Base-by-base conservation (phyloP, 2,329 filamentous ascomycete species). In the Hypoxylon sp. region DNA sequence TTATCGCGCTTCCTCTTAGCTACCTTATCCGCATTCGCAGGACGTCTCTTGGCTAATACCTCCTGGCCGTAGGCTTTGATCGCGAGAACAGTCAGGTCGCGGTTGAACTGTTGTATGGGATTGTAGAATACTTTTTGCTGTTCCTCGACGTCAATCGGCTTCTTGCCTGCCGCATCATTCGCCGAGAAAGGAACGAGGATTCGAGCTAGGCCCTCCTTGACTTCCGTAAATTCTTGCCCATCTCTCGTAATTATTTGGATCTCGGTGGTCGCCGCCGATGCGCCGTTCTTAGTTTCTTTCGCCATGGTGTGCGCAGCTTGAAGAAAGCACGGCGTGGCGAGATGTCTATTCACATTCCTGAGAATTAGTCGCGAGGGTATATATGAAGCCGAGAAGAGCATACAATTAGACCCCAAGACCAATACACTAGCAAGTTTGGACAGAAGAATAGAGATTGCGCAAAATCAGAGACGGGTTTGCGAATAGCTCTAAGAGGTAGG, bases 41-140 rank as follows among this genome's bases (percentile, higher is more conserved):
- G 76, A 63, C 80, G 81, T 65, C 81, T 83, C 74, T 81, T 83
- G 35, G 86, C 82, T 17, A 89, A 77, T 3, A 87, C 74, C 33
- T 93, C 89, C 73, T 96, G 90, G 1, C 93, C 93, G 79, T 95
- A 97, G 0, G 92, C 92, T 77, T 93, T 93, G 79, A 99, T 97
- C 0, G 94, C 94, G 13, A 99, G 86, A 27, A 98, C 93, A 68
- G 94, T 98, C 72, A 99, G 82, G 78, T 99, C 96, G 51, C 97
- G 92, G 81, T 99, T 99, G 85, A 98, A 99, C 79, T 99, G 96
- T 79, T 99, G 96, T 61, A 99, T 98, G 0, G 96, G 95, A 75
- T 99, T 99, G 86, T 99, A 99, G 78, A 99, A 99, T 62, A 99
- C 97, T 75, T 95, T 92, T 73, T 90, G 88, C 42, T 89, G 85